phyloP scores from a whole-genome alignment of 2,329 filamentous ascomycete species.

The Rugonectria rugulosa region DNA sequence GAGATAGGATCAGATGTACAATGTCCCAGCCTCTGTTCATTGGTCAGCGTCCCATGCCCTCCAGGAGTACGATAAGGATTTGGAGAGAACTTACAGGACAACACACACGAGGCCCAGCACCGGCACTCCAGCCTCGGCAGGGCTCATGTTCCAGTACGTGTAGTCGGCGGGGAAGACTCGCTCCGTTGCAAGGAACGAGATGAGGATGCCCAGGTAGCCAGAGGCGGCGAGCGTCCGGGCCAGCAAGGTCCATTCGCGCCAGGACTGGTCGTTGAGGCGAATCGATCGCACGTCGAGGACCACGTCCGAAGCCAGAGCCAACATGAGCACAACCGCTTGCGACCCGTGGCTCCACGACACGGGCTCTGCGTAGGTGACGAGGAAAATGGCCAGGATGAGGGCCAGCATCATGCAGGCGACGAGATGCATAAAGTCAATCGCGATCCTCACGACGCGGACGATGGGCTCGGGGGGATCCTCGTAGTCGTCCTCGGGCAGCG shows the following conservation, averaged over 20 bases:
- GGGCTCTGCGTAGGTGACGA: slow-evolving; percentile 37
- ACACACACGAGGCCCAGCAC: slow-evolving; percentile 49
- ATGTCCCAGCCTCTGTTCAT: slow-evolving; percentile 34
- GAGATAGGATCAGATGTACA: slow-evolving; percentile 33
- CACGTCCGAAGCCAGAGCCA: slow-evolving; percentile 44
- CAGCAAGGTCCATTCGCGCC: slow-evolving; percentile 43
- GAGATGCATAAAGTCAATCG: slow-evolving; percentile 42
- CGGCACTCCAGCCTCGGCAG: slow-evolving; percentile 39
- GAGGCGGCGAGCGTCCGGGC: slow-evolving; percentile 42
- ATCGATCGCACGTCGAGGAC: slow-evolving; percentile 47
- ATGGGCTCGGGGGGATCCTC: slow-evolving; percentile 34
- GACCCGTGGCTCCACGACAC: slow-evolving; percentile 29
- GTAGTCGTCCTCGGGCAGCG: slow-evolving; percentile 33
- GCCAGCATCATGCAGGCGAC: slow-evolving; percentile 42
- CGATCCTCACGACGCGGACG: slow-evolving; percentile 39
- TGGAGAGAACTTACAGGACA: slow-evolving; percentile 45
- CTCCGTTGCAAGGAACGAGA: slow-evolving; percentile 45
- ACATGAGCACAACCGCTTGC: slow-evolving; percentile 41
- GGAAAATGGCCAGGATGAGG: slow-evolving; percentile 43
- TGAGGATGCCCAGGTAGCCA: slow-evolving; percentile 46
- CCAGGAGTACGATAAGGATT: too few relatives aligned
- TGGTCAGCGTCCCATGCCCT: too few relatives aligned
- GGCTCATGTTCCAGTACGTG: slow-evolving; percentile 46
- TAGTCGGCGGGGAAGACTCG: slow-evolving; percentile 47
- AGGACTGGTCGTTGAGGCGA: slow-evolving; percentile 39